These are phyloP conservation scores for Hanseniaspora pseudoguilliermondii DNA, from an alignment of 805 yeast genomes.

Conservation along the genomic window DNA sequence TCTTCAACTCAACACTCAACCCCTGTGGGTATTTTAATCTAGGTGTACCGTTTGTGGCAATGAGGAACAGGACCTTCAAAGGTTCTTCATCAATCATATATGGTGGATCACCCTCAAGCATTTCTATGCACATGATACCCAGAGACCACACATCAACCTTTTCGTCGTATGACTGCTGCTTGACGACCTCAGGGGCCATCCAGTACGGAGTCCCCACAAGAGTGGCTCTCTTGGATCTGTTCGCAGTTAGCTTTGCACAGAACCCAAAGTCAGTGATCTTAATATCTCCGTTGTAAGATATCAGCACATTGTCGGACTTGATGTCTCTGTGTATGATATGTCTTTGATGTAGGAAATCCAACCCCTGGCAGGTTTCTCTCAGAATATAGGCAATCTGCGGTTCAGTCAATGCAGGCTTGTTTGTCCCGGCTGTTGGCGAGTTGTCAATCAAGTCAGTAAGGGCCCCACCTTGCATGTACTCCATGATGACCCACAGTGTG, in stretches of 20 bases:
- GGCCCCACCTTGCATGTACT: slow-evolving; percentile 98
- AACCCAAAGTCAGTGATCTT: slow-evolving; percentile 95
- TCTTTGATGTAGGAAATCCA: slow-evolving; percentile 81
- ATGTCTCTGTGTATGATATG: slow-evolving; percentile 94
- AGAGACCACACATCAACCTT: slow-evolving; percentile 97
- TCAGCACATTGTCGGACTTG: slow-evolving; percentile 84
- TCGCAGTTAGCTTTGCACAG: slow-evolving; percentile 84
- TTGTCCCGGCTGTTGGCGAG: slow-evolving; percentile 40
- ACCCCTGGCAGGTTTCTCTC: slow-evolving; percentile 77
- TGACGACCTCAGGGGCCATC: slow-evolving; percentile 99
- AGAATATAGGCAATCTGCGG: slow-evolving; percentile 87
- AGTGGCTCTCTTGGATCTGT: slow-evolving; percentile 82
- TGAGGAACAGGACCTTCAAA: slow-evolving; percentile 78
- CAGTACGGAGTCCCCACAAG: slow-evolving; percentile 99
- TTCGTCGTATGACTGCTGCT: slow-evolving; percentile 88
- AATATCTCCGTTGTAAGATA: slow-evolving; percentile 71
- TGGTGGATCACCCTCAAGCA: slow-evolving; percentile 99
- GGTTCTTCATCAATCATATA: slow-evolving; percentile 85
- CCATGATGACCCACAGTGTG: slow-evolving; percentile 98
- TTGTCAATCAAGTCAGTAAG: slow-evolving; percentile 90
- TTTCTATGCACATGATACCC: slow-evolving; percentile 96
- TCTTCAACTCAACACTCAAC: slow-evolving; percentile 63
- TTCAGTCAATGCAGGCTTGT: slow-evolving; percentile 44
- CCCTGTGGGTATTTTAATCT: slow-evolving; percentile 80
- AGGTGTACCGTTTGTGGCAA: slow-evolving; percentile 96